A percentile compares a stretch with the other conserved stretches of the same genome.
Conservation (phyloP, 2,329 filamentous ascomycete species). For the Lanzia echinophila region DNA sequence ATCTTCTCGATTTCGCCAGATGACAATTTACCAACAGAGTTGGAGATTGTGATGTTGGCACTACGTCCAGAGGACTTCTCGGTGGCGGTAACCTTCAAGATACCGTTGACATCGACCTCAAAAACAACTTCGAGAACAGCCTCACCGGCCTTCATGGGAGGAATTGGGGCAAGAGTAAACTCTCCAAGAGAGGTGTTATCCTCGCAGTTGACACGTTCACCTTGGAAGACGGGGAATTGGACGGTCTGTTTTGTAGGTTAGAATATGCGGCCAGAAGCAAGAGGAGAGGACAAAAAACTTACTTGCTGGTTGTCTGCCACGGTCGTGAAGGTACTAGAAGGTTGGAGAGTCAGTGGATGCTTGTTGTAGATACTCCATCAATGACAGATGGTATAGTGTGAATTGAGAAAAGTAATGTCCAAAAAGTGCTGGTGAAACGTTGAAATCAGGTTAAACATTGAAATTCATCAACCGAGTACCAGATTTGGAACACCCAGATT, state of each 20-base stretch:
- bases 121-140: constrained; percentile 96
- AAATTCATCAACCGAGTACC: no score
- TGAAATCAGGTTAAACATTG: no score
- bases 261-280: constrained; percentile 49
- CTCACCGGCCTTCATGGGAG: constrained; percentile 72
- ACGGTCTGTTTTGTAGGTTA: constrained; percentile 63
- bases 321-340: neutral
- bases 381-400: no score
- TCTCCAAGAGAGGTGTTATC: constrained; percentile 98
- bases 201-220: constrained; percentile 95
- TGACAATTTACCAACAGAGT: constrained; percentile 98
- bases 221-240: constrained; percentile 90
- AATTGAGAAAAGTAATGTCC: no score
- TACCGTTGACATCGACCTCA: constrained; percentile 99
- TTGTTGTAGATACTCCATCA: no score
- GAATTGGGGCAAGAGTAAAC: constrained; percentile 85
- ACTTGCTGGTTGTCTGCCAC: constrained; percentile 6
- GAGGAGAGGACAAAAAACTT: constrained; percentile 66
- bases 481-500: no score
- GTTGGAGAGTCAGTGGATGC: no score
- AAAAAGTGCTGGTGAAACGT: no score
- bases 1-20: constrained; percentile 94
- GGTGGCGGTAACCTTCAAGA: constrained; percentile 97
- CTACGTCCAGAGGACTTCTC: constrained; percentile 98
- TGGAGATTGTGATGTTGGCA: constrained; percentile 99